phyloP scores from a whole-genome alignment of 1,284 basidiomycete genomes.

The Fomitopsis schrenkii region DNA sequence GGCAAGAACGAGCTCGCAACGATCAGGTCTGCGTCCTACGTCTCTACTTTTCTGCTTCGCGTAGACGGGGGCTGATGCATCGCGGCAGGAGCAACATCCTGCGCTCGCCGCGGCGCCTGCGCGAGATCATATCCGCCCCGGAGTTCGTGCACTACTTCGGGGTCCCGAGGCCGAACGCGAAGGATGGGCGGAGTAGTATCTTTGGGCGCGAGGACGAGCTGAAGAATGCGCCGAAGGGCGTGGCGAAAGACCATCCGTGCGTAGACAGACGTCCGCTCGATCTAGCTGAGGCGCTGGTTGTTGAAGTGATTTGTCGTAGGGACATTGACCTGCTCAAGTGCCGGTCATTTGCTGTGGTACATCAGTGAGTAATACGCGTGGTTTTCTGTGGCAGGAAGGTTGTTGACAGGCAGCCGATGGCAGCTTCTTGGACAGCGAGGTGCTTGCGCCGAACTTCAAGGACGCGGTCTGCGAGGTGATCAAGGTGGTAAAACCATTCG shows the following conservation, averaged over 20 bases:
- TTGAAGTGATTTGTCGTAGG: constrained; percentile 32
- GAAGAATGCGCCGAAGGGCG: constrained; percentile 84
- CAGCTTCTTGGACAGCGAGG: constrained; percentile 78
- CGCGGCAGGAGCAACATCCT: constrained; percentile 57
- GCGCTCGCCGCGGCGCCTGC: constrained; percentile 59
- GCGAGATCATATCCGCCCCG: constrained; percentile 56
- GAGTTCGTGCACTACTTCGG: constrained; percentile 76
- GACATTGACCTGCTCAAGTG: constrained; percentile 88
- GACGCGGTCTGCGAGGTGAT: constrained; percentile 55
- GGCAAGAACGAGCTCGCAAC: constrained; percentile 73
- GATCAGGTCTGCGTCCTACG: constrained; percentile 48
- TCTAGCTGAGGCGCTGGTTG: not conserved
- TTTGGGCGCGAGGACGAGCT: constrained; percentile 81
- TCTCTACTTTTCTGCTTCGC: not conserved
- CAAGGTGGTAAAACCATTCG: constrained; percentile 66
- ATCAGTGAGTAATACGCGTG: constrained; percentile 40
- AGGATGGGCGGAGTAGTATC: constrained; percentile 65
- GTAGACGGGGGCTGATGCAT: too few species aligned
- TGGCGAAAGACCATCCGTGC: constrained; percentile 77
- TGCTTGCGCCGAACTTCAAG: constrained; percentile 63
- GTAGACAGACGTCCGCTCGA: constrained; percentile 8
- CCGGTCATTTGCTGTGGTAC: constrained; percentile 70
- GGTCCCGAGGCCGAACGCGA: constrained; percentile 53
- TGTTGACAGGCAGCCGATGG: not conserved
- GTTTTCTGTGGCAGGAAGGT: not conserved